phyloP scores from a whole-genome alignment of 306 rosid genomes.

The Dryas octopetala region DNA sequence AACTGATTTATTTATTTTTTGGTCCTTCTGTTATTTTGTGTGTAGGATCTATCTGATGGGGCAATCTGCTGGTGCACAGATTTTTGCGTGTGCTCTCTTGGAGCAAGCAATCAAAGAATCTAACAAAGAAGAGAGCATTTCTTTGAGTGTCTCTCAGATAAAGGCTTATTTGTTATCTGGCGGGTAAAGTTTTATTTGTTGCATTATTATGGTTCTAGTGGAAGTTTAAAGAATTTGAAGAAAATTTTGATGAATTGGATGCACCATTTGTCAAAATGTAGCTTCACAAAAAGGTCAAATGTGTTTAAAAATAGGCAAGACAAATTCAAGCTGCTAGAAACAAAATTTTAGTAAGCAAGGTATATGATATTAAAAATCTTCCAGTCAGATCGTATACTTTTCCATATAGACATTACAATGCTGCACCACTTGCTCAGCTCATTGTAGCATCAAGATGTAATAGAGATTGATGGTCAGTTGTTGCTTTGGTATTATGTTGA shows the following conservation, averaged over 20 bases:
- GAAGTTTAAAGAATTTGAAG: constrained; percentile 3
- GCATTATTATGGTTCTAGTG: constrained; percentile 14
- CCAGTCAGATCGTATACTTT: not conserved
- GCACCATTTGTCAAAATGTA: not conserved
- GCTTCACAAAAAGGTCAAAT: not conserved
- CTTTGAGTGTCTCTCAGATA: constrained; percentile 68
- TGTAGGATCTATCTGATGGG: constrained; percentile 92
- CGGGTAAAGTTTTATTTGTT: constrained; percentile 55
- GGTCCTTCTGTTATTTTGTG: constrained; percentile 4
- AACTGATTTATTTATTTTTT: constrained; percentile 23
- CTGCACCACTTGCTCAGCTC: not conserved
- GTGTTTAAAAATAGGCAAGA: not conserved
- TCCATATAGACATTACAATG: not conserved
- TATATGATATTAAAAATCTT: too few species aligned
- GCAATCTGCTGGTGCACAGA: constrained; percentile 98
- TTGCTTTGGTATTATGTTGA: constrained; percentile 22
- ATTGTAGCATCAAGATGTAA: not conserved
- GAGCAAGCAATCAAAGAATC: constrained; percentile 72
- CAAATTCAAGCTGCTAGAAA: not conserved
- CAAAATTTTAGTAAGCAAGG: not conserved
- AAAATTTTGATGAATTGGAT: not conserved
- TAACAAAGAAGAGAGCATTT: constrained; percentile 36
- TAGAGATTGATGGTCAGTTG: constrained; percentile 2
- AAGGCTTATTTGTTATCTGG: constrained; percentile 95
- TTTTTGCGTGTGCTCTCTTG: constrained; percentile 80